Base-by-base conservation (phyloP, 331 rosid species). In the Cydonia oblonga region DNA sequence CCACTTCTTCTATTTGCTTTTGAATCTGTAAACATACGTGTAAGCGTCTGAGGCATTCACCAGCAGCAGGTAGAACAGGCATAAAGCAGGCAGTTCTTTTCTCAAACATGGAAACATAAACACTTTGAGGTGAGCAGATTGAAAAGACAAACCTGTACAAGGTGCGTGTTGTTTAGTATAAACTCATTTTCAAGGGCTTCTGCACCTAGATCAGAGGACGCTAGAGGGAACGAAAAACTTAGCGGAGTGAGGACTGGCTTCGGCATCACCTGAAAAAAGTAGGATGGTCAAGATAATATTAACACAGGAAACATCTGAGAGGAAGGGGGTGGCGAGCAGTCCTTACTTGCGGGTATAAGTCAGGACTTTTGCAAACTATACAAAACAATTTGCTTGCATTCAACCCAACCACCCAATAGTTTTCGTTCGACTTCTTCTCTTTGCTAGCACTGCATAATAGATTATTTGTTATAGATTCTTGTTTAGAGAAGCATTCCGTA, bases 371-470 rank as follows among this genome's bases (percentile, higher is more conserved):
- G 83, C 93, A 91, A 28, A 81, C 84, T 58, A 95, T 82, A 78
- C 99, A 88, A 72, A 91, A 90, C 69, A 95, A 78, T 84, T 89
- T 88, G 85, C 84, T 89, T 57, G 91, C 69, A 68, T 87, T 85
- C 85, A 95, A 88, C 70, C 99, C 99, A 32, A 78, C 91, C 57
- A 91, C 85, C 99, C 99, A 91, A 81, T 91, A 88, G 82, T 78
- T 88, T 84, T 91, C 98, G 30, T 83, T 89, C 12, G 90, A 29
- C 80, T 89, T 89, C 61, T 77, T 83, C 84, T 86, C 96, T 77
- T 89, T 95, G 60, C 40, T 77, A 72, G 88, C 89, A 81, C 99
- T 95, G 90, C 85, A 81, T 76, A 59, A 66, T 65, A 86, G 35
- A 78, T 75, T 18, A 32, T 40, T 67, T 72, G 80, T 57, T 59